Evolutionary conservation across 352 stramenopile genomes (phyloP).

Genomic region (Pythium brassicae): DNA sequence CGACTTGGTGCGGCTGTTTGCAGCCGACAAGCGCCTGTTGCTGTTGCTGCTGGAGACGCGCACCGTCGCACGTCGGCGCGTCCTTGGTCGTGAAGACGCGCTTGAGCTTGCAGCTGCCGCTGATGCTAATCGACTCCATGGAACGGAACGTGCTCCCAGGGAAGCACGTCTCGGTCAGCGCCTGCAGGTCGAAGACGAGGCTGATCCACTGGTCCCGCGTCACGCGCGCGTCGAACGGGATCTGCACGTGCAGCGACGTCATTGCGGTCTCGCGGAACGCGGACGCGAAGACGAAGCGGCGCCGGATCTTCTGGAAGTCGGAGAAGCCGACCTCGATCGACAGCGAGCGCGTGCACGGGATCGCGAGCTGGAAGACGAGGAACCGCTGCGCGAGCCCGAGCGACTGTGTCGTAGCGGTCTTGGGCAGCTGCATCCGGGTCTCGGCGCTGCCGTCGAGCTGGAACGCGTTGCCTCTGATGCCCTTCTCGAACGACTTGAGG

Average conservation of each 20-base stretch:
- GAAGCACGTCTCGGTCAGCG: slow-evolving; percentile 58
- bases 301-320: slow-evolving; percentile 67
- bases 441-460: slow-evolving; percentile 68
- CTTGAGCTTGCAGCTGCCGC: slow-evolving; percentile 69
- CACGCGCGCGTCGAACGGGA: slow-evolving; percentile 41
- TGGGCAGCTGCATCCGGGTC: slow-evolving; percentile 81
- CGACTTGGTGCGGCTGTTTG: background rate
- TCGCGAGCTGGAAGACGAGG: slow-evolving; percentile 55
- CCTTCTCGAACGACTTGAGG: slow-evolving; percentile 75
- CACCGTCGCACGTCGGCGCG: slow-evolving; percentile 25
- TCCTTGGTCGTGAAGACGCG: slow-evolving; percentile 88
- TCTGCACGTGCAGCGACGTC: slow-evolving; percentile 63
- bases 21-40: background rate
- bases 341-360: slow-evolving; percentile 65
- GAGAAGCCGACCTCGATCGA: slow-evolving; percentile 76
- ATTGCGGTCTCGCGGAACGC: slow-evolving; percentile 67
- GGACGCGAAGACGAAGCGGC: slow-evolving; percentile 71
- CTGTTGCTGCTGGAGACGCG: background rate
- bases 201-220: slow-evolving; percentile 75
- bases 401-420: slow-evolving; percentile 27
- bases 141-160: slow-evolving; percentile 48
- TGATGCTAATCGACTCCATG: slow-evolving; percentile 75
- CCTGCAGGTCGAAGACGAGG: slow-evolving; percentile 69
- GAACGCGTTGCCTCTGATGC: slow-evolving; percentile 74
- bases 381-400: slow-evolving; percentile 75